A percentile compares a stretch with the other conserved stretches of the same genome.
Evolutionary conservation across 1,284 basidiomycete species (phyloP).

Genomic region (Fomitopsis schrenkii): DNA sequence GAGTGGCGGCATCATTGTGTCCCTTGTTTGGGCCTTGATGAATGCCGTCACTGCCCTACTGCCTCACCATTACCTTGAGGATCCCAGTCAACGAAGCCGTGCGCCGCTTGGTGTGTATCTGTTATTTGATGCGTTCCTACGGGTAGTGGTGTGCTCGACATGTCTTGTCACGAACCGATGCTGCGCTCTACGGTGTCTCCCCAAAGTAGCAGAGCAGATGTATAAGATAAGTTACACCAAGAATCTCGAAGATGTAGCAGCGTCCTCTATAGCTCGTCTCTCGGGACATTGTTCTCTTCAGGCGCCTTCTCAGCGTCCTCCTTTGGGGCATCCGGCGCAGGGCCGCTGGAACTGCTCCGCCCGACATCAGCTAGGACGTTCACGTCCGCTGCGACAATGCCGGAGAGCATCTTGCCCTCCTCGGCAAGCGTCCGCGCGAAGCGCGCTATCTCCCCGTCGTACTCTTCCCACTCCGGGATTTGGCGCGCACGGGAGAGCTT

Average conservation of each 20-base stretch:
- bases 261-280: not conserved
- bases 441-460: slow-evolving; percentile 76
- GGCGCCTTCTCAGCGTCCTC: not conserved
- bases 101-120: no score
- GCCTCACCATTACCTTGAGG: no score
- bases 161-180: no score
- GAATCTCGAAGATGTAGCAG: no score
- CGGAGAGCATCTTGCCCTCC: slow-evolving; percentile 60
- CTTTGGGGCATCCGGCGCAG: not conserved
- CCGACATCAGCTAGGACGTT: slow-evolving; percentile 60
- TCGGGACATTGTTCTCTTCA: not conserved
- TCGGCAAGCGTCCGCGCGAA: slow-evolving; percentile 69
- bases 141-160: no score
- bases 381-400: slow-evolving; percentile 65
- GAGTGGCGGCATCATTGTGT: not conserved
- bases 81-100: no score
- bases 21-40: not conserved
- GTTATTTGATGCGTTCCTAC: no score
- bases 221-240: no score
- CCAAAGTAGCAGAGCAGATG: no score
- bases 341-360: not conserved
- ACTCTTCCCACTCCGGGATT: slow-evolving; percentile 96
- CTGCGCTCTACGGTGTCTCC: no score
- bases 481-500: slow-evolving; percentile 90
- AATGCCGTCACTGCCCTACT: no score